Evolutionary conservation across 148 eudicot genomes (phyloP).

Genomic region (Amaranthus palmeri): DNA sequence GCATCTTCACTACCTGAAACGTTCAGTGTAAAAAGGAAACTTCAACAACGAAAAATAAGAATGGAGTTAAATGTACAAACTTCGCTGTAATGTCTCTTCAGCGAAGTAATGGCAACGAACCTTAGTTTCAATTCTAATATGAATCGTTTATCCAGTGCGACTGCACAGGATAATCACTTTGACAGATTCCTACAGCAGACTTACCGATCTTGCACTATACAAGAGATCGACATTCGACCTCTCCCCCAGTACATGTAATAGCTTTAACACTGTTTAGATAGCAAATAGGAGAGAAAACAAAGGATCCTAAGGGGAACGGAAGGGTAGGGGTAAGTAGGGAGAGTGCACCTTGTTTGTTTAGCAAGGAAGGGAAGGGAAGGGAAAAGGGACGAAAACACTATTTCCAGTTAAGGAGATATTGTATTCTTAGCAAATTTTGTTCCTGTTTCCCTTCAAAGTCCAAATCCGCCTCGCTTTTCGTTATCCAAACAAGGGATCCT

Average conservation of each 20-base stretch:
- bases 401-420: too few species aligned
- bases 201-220: not conserved
- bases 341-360: too few species aligned
- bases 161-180: not conserved
- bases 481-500: too few species aligned
- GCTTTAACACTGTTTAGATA: not conserved
- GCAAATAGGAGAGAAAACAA: too few species aligned
- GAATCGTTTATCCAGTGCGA: not conserved
- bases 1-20: conserved; percentile 42
- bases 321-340: too few species aligned
- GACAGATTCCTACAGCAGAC: not conserved
- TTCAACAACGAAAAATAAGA: not conserved
- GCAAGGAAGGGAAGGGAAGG: too few species aligned
- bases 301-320: too few species aligned
- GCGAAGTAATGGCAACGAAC: not conserved
- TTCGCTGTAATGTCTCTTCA: not conserved
- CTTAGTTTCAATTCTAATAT: not conserved
- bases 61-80: not conserved
- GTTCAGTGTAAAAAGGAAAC: conserved; percentile 2
- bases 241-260: not conserved
- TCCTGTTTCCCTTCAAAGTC: too few species aligned
- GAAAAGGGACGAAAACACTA: too few species aligned
- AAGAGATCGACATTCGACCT: not conserved
- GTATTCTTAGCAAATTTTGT: too few species aligned
- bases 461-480: too few species aligned